Evolutionary conservation across 805 yeast genomes (phyloP).

Genomic region (Wickerhamiella alocasiicola): DNA sequence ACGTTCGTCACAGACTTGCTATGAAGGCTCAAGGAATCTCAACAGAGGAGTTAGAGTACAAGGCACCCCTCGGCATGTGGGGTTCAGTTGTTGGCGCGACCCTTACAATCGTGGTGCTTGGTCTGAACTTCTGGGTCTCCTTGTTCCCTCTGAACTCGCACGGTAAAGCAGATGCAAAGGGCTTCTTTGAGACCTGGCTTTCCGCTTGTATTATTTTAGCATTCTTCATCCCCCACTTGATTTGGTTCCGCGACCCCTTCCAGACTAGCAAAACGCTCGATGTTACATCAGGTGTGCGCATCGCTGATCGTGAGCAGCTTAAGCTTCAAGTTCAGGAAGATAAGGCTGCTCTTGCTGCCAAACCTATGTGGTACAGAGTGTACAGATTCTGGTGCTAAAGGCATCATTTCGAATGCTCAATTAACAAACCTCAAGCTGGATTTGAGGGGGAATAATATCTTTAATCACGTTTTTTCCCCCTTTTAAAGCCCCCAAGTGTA

Average conservation of each 20-base stretch:
- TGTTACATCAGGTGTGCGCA: conserved; percentile 16
- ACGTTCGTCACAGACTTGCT: conserved; percentile 54
- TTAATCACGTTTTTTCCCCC: no score
- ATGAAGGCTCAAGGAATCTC: conserved; percentile 52
- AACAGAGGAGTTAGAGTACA: conserved; percentile 55
- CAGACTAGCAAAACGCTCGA: conserved; percentile 15
- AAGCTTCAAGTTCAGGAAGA: conserved; percentile 49
- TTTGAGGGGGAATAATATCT: no score
- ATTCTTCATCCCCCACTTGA: conserved; percentile 13
- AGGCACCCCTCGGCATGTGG: conserved; percentile 51
- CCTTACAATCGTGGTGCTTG: conserved; percentile 47
- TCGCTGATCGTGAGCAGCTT: conserved; percentile 13
- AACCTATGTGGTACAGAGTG: conserved; percentile 37
- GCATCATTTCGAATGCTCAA: background rate
- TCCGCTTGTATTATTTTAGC: conserved; percentile 29
- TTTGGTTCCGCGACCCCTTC: conserved; percentile 16
- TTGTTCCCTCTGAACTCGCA: conserved; percentile 51
- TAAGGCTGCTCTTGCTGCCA: conserved; percentile 35
- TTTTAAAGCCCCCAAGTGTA: no score
- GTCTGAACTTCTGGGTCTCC: conserved; percentile 76
- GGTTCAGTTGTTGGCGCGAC: conserved; percentile 55
- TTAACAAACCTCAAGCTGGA: no score
- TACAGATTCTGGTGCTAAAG: conserved; percentile 45
- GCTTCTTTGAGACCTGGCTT: conserved; percentile 43
- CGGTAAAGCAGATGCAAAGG: conserved; percentile 25